Base-by-base conservation (phyloP, 805 yeast species). In the Yamadazyma insecticola region DNA sequence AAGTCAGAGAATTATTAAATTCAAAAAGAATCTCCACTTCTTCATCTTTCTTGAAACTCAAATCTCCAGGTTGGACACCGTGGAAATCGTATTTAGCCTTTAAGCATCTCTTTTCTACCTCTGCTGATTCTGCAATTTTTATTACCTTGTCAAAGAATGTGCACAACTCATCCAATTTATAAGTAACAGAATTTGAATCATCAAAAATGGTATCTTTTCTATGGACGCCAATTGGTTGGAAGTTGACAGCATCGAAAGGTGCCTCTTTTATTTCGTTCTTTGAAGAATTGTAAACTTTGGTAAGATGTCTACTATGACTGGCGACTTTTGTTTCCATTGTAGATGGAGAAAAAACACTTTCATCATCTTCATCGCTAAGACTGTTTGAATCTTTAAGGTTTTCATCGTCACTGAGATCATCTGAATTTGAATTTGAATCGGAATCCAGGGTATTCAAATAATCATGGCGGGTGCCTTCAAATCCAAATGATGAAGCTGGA, bases 11-110 rank as follows among this genome's bases (percentile, higher is more conserved):
- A 31, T 43, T 39, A 12, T 60, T 59, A 30, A 63, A 53, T 25
- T 58, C 59, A 28, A 53, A 51, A 8, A 63, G 21, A 13, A 63
- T 46, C 39, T 55, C 62, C 13, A 64, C 43, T 10, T 33, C 24
- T 24, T 63, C 67, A 18, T 64, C 67, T 22, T 44, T 35, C 5
- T 48, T 37, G 30, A 64, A 57, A 4, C 66, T 48, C 25, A 64
- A 49, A 30, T 64, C 70, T 2, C 69, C 71, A 1, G 63, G 51
- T 30, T 54, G 48, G 12, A 28, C 41, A 1, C 68, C 69, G 6
- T 34, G 36, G 33, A 60, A 64, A 33, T 45, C 51, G 33, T 41
- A 33, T 26, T 43, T 45, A 9, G 53, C 53, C 33, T 35, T 22
- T 4, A 41, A 19, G n/a, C n/a, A n/a, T 2, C 29, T 25, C 19